Base-by-base conservation (phyloP, 148 eudicot genomes). In the Fagopyrum esculentum region DNA sequence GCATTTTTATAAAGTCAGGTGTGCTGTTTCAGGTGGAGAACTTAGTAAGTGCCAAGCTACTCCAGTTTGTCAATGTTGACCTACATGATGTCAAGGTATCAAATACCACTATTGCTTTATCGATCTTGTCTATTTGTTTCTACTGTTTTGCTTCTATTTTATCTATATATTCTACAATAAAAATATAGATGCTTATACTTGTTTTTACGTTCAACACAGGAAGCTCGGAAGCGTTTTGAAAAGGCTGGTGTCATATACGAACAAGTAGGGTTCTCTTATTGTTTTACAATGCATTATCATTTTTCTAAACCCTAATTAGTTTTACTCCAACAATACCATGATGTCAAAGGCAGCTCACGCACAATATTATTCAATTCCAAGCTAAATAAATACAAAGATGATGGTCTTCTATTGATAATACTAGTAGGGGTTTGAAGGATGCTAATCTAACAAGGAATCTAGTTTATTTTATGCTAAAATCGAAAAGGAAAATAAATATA, bases 221-320 rank as follows among this genome's bases (percentile, higher is more conserved):
- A 93, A 86, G 93, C 98, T 76, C 86, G 97, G 76, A 93, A 88
- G 79, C 93, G 97, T 70, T 91, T 91, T 87, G 98, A 93, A 84
- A 93, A 93, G 84, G 95, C 95, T 45, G 86, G 84, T 78, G 77
- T 79, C 73, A 76, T 78, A 70, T 91, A 91, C 76, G 95, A 91
- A 69, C 98, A 93, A 93, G 98, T 84, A 73, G 43, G 46, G 19
- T 35, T 17, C 71, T 19, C 47, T 11, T 71, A 8, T 47, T 71
- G n/a, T 22, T 44, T n/a, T 69, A 40, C 43, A 46, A 40, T 69
- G 49, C 13, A 69, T 45, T 43, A 69, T 15, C 6, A 46, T 11
- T 1, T 69, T 45, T 44, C 50, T 9, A 22, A 22, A 22, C 26
- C 26, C 26, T 22, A 22, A 22, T 22, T 22, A n/a, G n/a, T n/a